These are phyloP conservation scores for Mortierella sp. DNA, from an alignment of 371 early-diverging fungal genomes.

Conservation along the genomic window DNA sequence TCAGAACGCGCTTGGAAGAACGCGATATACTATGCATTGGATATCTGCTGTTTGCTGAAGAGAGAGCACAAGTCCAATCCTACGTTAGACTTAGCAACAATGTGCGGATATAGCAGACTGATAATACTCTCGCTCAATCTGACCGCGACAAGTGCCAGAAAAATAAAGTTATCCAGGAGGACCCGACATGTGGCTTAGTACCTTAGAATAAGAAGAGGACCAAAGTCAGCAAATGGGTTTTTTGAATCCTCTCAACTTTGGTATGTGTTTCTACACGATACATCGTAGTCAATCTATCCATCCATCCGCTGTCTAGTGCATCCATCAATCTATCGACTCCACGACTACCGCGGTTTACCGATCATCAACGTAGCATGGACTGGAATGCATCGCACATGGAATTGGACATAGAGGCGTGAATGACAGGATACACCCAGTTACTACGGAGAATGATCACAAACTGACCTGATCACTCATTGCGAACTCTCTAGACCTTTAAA, in stretches of 20 bases:
- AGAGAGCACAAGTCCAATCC: no score
- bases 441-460: no score
- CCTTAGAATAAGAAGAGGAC: slow-evolving; percentile 16
- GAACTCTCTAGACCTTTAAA: slow-evolving; percentile 53
- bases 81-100: no score
- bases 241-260: slow-evolving; percentile 55
- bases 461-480: not conserved
- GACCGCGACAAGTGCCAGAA: no score
- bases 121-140: no score
- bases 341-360: not conserved
- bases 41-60: no score
- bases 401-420: no score
- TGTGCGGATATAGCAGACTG: no score
- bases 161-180: no score
- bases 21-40: no score
- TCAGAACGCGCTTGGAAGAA: no score
- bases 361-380: not conserved
- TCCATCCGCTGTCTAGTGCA: slow-evolving; percentile 19
- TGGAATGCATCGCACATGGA: not conserved
- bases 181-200: slow-evolving; percentile 18
- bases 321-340: slow-evolving; percentile 11
- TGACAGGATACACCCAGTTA: no score
- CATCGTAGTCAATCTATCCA: slow-evolving; percentile 2
- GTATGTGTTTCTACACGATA: slow-evolving; percentile 31
- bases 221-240: slow-evolving; percentile 34